These are phyloP conservation scores for Centrapalus pauciflorus DNA, from an alignment of 129 eudicot species.

Conservation along the genomic window DNA sequence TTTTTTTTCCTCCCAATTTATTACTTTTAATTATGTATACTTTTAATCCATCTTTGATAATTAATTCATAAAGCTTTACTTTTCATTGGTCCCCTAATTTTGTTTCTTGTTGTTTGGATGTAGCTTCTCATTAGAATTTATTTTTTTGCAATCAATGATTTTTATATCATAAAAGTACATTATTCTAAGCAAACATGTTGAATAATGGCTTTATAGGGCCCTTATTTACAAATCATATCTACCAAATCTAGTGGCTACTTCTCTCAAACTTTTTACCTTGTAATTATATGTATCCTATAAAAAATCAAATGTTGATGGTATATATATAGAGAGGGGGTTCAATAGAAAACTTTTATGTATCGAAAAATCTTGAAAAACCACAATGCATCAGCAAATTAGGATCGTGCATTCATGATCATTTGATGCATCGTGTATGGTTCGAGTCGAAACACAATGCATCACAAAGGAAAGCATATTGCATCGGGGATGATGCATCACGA, in stretches of 20 bases:
- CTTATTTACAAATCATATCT: constrained; percentile 9
- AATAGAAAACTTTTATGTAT: too few relatives aligned
- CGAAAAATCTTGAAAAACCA: too few relatives aligned
- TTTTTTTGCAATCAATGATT: constrained; percentile 20
- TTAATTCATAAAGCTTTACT: constrained; percentile 19
- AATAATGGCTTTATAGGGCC: constrained; percentile 12
- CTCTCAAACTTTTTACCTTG: background rate
- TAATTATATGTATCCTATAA: background rate
- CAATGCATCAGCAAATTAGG: too few relatives aligned
- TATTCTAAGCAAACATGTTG: constrained; percentile 11
- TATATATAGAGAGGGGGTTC: too few relatives aligned
- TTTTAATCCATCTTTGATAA: constrained; percentile 23
- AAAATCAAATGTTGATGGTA: too few relatives aligned
- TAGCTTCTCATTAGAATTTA: constrained; percentile 24
- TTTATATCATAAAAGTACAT: constrained; percentile 21
- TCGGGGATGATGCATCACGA: too few relatives aligned
- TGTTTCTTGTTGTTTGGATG: constrained; percentile 35
- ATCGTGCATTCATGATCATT: too few relatives aligned
- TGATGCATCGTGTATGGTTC: too few relatives aligned
- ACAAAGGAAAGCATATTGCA: too few relatives aligned
- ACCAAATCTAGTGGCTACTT: background rate
- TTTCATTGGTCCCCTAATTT: constrained; percentile 34
- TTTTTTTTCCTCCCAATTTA: too few relatives aligned
- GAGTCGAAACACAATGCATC: too few relatives aligned
- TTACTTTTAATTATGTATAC: constrained; percentile 10